Percentiles rank a stretch among this genome's conserved stretches.
Evolutionary conservation across 1,284 basidiomycete genomes (phyloP).

Genomic region (Tilletia caries): DNA sequence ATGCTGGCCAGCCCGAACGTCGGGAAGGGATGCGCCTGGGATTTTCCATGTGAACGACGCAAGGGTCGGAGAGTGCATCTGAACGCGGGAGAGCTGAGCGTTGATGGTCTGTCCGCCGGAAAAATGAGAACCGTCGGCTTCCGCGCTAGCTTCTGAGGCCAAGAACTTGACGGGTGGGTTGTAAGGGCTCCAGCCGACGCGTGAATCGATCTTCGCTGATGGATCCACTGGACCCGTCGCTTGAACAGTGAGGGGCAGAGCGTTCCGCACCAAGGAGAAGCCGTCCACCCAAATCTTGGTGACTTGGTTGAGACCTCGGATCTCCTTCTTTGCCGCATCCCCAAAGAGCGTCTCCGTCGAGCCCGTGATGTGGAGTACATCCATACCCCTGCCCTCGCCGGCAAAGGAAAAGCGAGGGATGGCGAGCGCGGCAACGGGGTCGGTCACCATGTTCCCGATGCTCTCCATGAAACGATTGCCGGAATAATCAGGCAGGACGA

Average conservation of each 20-base stretch:
- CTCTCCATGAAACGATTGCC: conserved; percentile 22
- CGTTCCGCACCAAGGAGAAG: not conserved
- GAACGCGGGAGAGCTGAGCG: conserved; percentile 18
- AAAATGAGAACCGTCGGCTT: not conserved
- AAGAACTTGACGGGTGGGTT: conserved; percentile 26
- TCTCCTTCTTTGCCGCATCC: conserved; percentile 11
- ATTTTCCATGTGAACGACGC: conserved; percentile 18
- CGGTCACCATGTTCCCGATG: conserved; percentile 19
- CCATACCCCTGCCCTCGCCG: not conserved
- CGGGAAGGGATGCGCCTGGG: not conserved
- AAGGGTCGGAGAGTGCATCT: conserved; percentile 18
- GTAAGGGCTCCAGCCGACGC: conserved; percentile 31
- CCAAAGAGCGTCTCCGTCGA: conserved; percentile 18
- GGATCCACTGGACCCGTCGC: not conserved
- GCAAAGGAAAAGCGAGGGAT: conserved; percentile 10
- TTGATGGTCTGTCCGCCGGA: conserved; percentile 11
- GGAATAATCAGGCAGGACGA: conserved; percentile 20
- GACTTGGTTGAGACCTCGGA: conserved; percentile 14
- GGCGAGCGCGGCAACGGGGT: conserved; percentile 19
- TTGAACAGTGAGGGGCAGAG: conserved; percentile 13
- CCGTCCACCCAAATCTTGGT: conserved; percentile 17
- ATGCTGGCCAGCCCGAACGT: conserved; percentile 25
- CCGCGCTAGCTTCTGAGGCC: conserved; percentile 17
- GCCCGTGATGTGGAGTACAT: conserved; percentile 18
- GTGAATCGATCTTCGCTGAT: conserved; percentile 9